A percentile compares a stretch with the other conserved stretches of the same genome.
phyloP scores from a whole-genome alignment of 768 basidiomycete genomes.

The Leccinum imitatum region DNA sequence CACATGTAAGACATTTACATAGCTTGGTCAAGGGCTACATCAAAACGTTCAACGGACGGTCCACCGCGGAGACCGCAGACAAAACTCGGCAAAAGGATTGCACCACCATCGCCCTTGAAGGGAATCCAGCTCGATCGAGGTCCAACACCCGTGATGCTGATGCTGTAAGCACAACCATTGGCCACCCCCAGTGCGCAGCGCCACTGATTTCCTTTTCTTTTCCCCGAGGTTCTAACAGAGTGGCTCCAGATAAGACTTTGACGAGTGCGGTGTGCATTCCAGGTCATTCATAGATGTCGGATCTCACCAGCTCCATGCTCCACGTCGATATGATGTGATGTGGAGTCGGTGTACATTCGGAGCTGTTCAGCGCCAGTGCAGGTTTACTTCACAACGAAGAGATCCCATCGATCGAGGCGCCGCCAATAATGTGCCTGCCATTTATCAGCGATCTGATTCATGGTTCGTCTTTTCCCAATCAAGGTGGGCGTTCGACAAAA shows the following conservation, averaged over 20 bases:
- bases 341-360: background rate
- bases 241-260: background rate
- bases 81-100: background rate
- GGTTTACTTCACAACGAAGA: background rate
- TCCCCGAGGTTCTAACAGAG: background rate
- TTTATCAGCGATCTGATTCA: conserved; percentile 5
- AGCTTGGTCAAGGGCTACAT: background rate
- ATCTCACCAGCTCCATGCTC: background rate
- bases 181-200: background rate
- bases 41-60: background rate
- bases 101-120: conserved; percentile 1
- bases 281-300: background rate
- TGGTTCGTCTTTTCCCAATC: background rate
- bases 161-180: background rate
- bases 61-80: background rate
- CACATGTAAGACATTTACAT: background rate
- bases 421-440: background rate
- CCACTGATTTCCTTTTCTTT: background rate
- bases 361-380: background rate
- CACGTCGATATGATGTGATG: background rate
- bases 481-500: background rate
- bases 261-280: background rate
- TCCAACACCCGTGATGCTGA: background rate
- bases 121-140: background rate
- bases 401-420: background rate